Base-by-base conservation (phyloP, 768 basidiomycete species). In the Cystobasidiopsis lactophilus region DNA sequence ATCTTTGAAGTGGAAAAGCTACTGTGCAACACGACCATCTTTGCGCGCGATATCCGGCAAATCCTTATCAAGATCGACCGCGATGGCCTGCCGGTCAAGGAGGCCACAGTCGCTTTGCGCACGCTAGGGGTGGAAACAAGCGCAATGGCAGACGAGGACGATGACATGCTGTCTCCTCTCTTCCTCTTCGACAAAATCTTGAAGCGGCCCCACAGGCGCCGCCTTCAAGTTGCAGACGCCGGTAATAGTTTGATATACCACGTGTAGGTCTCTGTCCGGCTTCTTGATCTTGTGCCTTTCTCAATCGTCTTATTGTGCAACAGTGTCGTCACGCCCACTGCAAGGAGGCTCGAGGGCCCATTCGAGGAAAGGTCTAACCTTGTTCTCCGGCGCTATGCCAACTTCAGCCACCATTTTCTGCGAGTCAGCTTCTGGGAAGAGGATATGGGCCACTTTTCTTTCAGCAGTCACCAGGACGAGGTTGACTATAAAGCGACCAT, bases 381-480 rank as follows among this genome's bases (percentile, higher is more conserved):
- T 0, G 75, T 85, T 49, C 78, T 89, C 55, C 77, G 85, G 1
- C 66, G 71, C 50, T 86, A 77, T 52, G 63, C 67, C 44, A 72
- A 71, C 0, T 74, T 73, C 53, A 70, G 77, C 43, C 74, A 81
- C 29, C 69, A 75, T 58, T 89, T 89, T 62, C 63, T 89, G 29
- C 77, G 85, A 10, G 83, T 86, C 24, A 77, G 82, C 58, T 84
- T 88, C 60, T 74, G 79, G 3, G 85, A 86, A 52, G 85, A 89
- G 67, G 80, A 86, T 59, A 71, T 72, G 31, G 70, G 80, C n/a
- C 72, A 75, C 35, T 80, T 79, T 31, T 29, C 21, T 10, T 9
- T 26, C 56, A 73, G 76, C 13, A 82, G 80, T 80, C 74, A 75
- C 51, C 71, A 75, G 10, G 74, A 75, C 37, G n/a, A n/a, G n/a